Base-by-base conservation (phyloP, 345 rosid species). In the Heritiera littoralis region DNA sequence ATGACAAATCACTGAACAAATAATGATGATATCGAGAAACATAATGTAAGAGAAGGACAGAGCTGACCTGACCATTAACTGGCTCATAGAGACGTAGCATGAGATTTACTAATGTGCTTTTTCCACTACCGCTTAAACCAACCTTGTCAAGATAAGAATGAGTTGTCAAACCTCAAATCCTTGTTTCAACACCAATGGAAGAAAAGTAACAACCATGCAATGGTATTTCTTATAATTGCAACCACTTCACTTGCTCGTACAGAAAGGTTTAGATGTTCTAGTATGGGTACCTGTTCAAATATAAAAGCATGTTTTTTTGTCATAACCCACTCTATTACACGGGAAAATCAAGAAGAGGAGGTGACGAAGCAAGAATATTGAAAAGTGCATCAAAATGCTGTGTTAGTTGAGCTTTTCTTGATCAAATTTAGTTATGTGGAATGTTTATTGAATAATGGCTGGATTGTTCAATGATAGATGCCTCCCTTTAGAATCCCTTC, bases 121-220 rank as follows among this genome's bases (percentile, higher is more conserved):
- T 87, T 51, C 90, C 90, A 41, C 90, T 84, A 69, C 90, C 88
- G 79, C 90, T 85, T 60, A 80, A 71, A 55, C 90, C 90, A 69
- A 84, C 88, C 90, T 87, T 78, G 80, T 45, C 71, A 77, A 76
- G 55, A 52, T 14, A 79, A 76, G 45, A 15, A n/a, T 9, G 56
- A 12, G 14, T 32, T 49, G 49, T 79, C 74, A 75, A 73, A 64
- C 13, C 40, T 54, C 15, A 45, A 49, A 74, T 68, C 23, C 48
- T 77, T 63, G 18, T 49, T 23, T 61, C 20, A 51, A 7, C 41
- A 78, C 58, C 70, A 72, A 76, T 60, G 6, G 40, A 40, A 79
- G 23, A 52, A 73, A 10, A 77, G 9, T 14, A 3, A 78, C 4
- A 40, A 43, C n/a, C 9, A 48, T 13, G 73, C 14, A 41, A 68